These are phyloP conservation scores for Termitomyces sp. DNA, from an alignment of 768 basidiomycete genomes.

Conservation along the genomic window DNA sequence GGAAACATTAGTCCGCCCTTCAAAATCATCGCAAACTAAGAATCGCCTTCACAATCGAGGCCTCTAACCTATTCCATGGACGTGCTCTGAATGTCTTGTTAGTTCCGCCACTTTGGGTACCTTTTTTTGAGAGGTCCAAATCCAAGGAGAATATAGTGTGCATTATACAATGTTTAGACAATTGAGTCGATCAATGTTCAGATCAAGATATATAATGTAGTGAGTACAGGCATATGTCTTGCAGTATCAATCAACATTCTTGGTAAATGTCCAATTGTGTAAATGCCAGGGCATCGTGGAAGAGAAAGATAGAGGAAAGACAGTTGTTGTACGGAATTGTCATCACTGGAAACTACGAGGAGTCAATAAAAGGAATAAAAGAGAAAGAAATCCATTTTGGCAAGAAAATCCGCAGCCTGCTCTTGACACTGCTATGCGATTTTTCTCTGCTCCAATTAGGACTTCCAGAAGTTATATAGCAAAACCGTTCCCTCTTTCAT, in stretches of 20 bases:
- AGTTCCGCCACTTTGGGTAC: not conserved
- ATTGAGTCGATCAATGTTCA: no score
- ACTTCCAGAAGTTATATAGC: no score
- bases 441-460: no score
- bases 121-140: no score
- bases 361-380: not conserved
- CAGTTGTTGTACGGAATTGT: not conserved
- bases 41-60: not conserved
- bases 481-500: not conserved
- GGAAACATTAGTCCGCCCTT: constrained; percentile 38
- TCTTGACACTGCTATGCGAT: not conserved
- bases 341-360: not conserved
- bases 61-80: not conserved
- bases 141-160: not conserved
- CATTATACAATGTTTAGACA: no score
- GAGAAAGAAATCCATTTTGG: not conserved
- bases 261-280: not conserved
- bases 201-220: no score
- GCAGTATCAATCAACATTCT: not conserved
- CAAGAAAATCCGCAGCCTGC: not conserved
- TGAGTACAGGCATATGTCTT: not conserved
- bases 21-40: constrained; percentile 19
- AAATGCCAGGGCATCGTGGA: not conserved
- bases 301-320: not conserved
- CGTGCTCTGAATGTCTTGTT: not conserved